Evolutionary conservation across 352 stramenopile species (phyloP).

Genomic region (Globisporangium apiculatum): DNA sequence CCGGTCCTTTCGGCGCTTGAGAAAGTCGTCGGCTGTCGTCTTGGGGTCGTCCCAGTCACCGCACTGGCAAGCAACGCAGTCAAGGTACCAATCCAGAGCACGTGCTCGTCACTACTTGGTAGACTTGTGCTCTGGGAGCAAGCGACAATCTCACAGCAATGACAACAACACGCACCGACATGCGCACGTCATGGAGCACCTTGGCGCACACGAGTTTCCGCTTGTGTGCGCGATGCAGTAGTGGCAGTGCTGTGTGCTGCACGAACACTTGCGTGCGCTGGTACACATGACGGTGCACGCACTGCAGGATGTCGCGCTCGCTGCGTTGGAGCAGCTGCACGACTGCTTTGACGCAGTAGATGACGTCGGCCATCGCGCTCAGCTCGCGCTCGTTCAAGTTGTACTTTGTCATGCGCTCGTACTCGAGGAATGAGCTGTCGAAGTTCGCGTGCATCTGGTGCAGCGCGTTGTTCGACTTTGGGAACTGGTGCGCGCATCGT

Average conservation of each 20-base stretch:
- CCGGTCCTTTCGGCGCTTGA: slow-evolving; percentile 42
- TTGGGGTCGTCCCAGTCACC: slow-evolving; percentile 48
- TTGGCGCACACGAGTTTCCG: slow-evolving; percentile 62
- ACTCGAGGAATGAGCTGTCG: slow-evolving; percentile 40
- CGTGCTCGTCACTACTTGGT: too few species aligned
- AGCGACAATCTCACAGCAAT: not conserved
- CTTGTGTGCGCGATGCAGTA: slow-evolving; percentile 83
- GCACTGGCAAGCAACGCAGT: slow-evolving; percentile 20
- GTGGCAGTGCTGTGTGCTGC: slow-evolving; percentile 63
- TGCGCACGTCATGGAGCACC: slow-evolving; percentile 59
- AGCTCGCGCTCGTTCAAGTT: slow-evolving; percentile 68
- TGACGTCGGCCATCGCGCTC: slow-evolving; percentile 44
- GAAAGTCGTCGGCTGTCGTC: slow-evolving; percentile 32
- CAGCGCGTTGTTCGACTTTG: slow-evolving; percentile 23
- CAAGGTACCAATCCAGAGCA: not conserved
- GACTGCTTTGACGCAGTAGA: slow-evolving; percentile 69
- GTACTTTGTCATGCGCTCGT: slow-evolving; percentile 62
- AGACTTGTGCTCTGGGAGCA: too few species aligned
- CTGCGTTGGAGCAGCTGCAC: slow-evolving; percentile 29
- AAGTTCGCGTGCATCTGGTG: slow-evolving; percentile 17
- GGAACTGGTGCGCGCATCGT: slow-evolving; percentile 15
- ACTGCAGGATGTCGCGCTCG: slow-evolving; percentile 25
- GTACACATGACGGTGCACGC: slow-evolving; percentile 56
- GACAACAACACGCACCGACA: slow-evolving; percentile 31
- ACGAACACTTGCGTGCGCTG: slow-evolving; percentile 59